Evolutionary conservation across 495 filamentous ascomycete genomes (phyloP), one percentile per base, ranked within the genome.

Genomic region (Terfezia claveryi): DNA sequence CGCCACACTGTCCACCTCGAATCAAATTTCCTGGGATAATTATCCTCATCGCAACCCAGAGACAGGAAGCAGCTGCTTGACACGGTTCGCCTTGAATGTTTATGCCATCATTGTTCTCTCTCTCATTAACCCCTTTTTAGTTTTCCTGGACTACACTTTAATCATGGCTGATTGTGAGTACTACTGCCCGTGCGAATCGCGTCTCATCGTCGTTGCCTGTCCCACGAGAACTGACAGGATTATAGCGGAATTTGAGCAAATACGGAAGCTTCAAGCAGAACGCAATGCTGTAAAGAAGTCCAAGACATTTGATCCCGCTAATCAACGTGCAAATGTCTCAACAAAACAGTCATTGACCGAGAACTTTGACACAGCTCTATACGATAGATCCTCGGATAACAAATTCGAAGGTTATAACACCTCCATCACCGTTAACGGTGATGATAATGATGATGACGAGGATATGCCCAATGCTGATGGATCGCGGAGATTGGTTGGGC

Each of bases 341-440:
- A 89, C 85, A 67, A 96, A 96, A 80, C 86, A 82, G 68, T 89
- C 87, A 69, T 73, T 99, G 61, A 93, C 82, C 67, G 92, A 96
- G 65, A 82, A 76, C 65, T 92, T 94, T 74, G 91, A 99, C 68
- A 95, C 81, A 38, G 79, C 81, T 37, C 77, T 99, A 38, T 99
- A 95, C 75, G 87, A 88, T 54, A 78, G 81, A 61, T 76, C 83
- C 64, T 81, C 78, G 56, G 71, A 67, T 58, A 81, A 94, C 62
- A 93, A 83, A 68, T 99, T 79, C 69, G 80, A 85, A 23, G 91
- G 88, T 55, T 99, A 96, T 68, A 82, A 88, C 66, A 82, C 76
- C 1, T 85, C 86, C 17, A 91, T 99, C 60, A 82, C 91, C 41
- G 77, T 78, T 10, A 80, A 79, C 68, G 84, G 80, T 66, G 82